Conservation (phyloP, 305 asterid species). For the Lippia alba region DNA sequence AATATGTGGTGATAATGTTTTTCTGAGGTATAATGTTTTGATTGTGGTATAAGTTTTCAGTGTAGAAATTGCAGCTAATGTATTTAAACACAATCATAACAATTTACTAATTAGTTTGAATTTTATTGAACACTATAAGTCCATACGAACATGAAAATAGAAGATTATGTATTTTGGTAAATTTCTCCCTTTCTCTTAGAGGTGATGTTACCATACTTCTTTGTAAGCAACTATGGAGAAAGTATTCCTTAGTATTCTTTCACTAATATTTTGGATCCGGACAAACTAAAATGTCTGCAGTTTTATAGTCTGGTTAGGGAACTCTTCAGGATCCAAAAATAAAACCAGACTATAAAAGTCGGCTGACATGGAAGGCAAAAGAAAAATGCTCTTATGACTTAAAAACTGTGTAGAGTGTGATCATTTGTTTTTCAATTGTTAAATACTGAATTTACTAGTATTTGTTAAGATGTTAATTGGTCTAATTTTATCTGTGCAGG, state of each 20-base stretch:
- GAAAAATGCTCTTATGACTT: not conserved
- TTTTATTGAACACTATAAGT: not conserved
- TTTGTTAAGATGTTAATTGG: constrained; percentile 27
- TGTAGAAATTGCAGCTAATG: constrained; percentile 1
- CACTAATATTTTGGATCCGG: not conserved
- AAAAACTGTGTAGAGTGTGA: not conserved
- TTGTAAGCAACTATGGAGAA: not conserved
- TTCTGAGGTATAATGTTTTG: not conserved
- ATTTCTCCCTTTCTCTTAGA: not conserved
- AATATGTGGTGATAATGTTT: not conserved
- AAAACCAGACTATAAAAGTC: not conserved
- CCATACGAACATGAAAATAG: not conserved
- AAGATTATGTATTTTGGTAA: not conserved
- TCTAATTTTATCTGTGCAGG: constrained; percentile 56
- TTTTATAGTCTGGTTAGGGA: not conserved
- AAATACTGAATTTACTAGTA: not conserved
- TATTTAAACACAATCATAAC: not conserved
- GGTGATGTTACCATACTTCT: not conserved
- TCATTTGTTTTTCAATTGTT: constrained; percentile 2
- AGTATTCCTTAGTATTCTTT: not conserved
- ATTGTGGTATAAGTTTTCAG: not conserved
- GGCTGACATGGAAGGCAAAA: not conserved
- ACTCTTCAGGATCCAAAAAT: not conserved
- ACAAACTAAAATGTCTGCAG: not conserved
- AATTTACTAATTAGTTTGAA: not conserved